Evolutionary conservation across 2,329 filamentous ascomycete species (phyloP), one percentile per base, ranked within the genome.

Genomic region (Fusarium sp.): DNA sequence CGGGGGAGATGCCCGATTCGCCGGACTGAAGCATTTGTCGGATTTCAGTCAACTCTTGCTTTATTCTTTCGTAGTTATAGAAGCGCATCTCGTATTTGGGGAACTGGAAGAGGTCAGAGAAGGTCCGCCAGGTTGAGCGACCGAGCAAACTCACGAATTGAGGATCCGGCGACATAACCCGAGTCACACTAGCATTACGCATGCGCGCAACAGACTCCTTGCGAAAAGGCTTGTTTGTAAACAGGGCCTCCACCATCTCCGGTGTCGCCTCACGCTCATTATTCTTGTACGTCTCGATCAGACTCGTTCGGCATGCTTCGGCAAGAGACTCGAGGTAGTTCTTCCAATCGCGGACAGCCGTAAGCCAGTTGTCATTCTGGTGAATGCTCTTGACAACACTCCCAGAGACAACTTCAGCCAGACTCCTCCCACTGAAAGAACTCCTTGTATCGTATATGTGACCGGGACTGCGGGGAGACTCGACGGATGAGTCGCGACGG

Each of bases 61-160:
- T 84, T 9, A 87, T 76, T 49, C 78, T 81, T 53, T 87, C 86
- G 64, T 84, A 87, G 62, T 87, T 85, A 29, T 83, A 80, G 55
- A 87, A 87, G 1, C 86, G 83, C 46, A 86, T 83, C 67, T 85
- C 85, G 65, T 86, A 87, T 75, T 82, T 67, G 49, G 82, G 81
- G 76, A 87, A 84, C 79, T 84, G 64, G 10, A 29, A 14, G 1
- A 5, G 64, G 67, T 77, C 53, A 76, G 75, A 36, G 16, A 16
- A 27, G 14, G 12, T 14, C 49, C 38, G 16, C 42, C 20, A 57
- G 10, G 1, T 2, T 6, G 8, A 9, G 17, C 3, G 12, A 2
- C 17, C 8, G 4, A 20, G 7, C 17, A 14, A 11, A 77, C 82
- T 69, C 69, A 84, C 83, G 71, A 85, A 86, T 66, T 85, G 82